phyloP scores from a whole-genome alignment of 2,329 filamentous ascomycete species.

The Hortaea werneckii region DNA sequence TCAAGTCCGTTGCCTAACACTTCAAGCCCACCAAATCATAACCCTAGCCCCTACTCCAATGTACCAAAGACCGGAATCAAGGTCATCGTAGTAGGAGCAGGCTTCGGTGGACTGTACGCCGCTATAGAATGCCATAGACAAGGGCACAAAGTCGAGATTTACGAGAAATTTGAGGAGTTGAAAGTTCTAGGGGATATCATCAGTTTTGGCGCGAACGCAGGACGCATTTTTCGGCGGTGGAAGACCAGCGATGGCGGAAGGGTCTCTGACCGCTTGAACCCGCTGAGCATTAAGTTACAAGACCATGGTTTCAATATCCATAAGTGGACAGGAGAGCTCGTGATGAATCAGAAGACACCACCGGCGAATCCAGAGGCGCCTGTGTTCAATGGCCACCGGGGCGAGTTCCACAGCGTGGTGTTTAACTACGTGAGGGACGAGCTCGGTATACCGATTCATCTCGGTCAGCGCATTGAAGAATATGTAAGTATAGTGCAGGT shows the following conservation, averaged over 20 bases:
- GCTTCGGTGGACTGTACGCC: constrained; percentile 51
- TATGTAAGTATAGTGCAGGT: constrained; percentile 2
- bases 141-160: constrained; percentile 48
- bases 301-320: constrained; percentile 9
- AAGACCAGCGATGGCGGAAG: constrained; percentile 3
- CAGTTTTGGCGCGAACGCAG: constrained; percentile 50
- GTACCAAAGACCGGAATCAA: constrained; percentile 38
- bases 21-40: too few relatives aligned
- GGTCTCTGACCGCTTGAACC: constrained; percentile 20
- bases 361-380: constrained; percentile 5
- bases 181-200: constrained; percentile 52
- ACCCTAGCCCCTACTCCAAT: too few relatives aligned
- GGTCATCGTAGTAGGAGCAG: constrained; percentile 44
- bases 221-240: constrained; percentile 52
- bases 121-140: constrained; percentile 53
- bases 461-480: constrained; percentile 16
- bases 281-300: constrained; percentile 19
- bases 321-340: constrained; percentile 24
- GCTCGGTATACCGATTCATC: constrained; percentile 20
- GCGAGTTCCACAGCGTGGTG: constrained; percentile 22
- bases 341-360: constrained; percentile 43
- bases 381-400: constrained; percentile 23
- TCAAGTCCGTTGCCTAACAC: too few relatives aligned
- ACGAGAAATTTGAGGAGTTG: constrained; percentile 47
- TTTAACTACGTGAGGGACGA: constrained; percentile 25